phyloP scores from a whole-genome alignment of 352 stramenopile species.

The Phytophthora pistaciae region DNA sequence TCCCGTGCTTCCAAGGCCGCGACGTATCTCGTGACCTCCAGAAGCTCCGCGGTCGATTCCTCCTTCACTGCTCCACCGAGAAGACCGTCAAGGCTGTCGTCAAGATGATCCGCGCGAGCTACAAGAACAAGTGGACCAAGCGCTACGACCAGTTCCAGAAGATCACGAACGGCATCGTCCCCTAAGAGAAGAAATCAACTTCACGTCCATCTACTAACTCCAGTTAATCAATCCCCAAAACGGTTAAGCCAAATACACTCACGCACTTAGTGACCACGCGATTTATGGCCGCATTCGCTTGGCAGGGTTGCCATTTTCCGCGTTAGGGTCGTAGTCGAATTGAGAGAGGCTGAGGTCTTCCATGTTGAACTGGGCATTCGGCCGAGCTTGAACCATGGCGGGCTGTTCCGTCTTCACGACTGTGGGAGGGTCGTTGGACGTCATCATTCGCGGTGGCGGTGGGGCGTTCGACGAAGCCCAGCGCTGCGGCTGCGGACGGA shows the following conservation, averaged over 20 bases:
- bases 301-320: constrained; percentile 23
- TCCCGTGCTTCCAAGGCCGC: constrained; percentile 83
- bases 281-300: constrained; percentile 59
- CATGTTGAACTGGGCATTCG: constrained; percentile 66
- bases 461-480: constrained; percentile 47
- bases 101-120: constrained; percentile 93
- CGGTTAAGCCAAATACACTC: not conserved
- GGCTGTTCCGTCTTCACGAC: constrained; percentile 36
- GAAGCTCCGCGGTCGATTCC: constrained; percentile 74
- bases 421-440: constrained; percentile 26
- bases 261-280: not conserved
- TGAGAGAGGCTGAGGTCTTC: constrained; percentile 87
- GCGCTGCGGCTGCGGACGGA: constrained; percentile 33
- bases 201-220: constrained; percentile 1
- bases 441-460: constrained; percentile 54
- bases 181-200: constrained; percentile 33
- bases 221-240: constrained; percentile 24
- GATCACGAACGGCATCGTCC: constrained; percentile 89
- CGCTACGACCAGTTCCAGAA: constrained; percentile 96
- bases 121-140: constrained; percentile 94
- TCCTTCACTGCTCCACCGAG: constrained; percentile 63
- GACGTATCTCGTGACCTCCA: constrained; percentile 90
- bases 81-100: constrained; percentile 78
- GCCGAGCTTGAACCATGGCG: constrained; percentile 14
- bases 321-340: constrained; percentile 81